Evolutionary conservation across 1,284 basidiomycete species (phyloP).

Genomic region (Leccinum subspadiceum): DNA sequence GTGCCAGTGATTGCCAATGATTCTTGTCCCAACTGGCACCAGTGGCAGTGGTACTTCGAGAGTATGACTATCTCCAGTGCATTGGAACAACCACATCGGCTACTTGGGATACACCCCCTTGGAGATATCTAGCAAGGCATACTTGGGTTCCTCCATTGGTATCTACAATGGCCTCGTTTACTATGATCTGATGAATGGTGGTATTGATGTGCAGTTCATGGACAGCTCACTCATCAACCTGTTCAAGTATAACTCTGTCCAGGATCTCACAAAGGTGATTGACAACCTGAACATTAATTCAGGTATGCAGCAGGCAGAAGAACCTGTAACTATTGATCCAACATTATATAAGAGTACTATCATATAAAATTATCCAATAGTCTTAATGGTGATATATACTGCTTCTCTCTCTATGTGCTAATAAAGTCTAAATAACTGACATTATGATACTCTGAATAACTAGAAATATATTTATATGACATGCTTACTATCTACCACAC

Average conservation of each 20-base stretch:
- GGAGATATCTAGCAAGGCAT: slow-evolving; percentile 74
- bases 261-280: slow-evolving; percentile 44
- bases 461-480: too few relatives aligned
- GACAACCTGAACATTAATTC: slow-evolving; percentile 41
- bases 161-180: slow-evolving; percentile 82
- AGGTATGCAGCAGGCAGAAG: background rate
- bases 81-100: slow-evolving; percentile 84
- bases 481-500: too few relatives aligned
- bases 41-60: slow-evolving; percentile 84
- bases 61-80: slow-evolving; percentile 78
- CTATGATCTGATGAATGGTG: slow-evolving; percentile 71
- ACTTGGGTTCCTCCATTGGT: slow-evolving; percentile 65
- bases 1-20: slow-evolving; percentile 69
- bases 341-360: too few relatives aligned
- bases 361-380: too few relatives aligned
- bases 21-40: slow-evolving; percentile 61
- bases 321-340: too few relatives aligned
- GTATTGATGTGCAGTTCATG: slow-evolving; percentile 27
- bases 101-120: slow-evolving; percentile 87
- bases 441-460: too few relatives aligned
- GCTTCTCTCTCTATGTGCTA: too few relatives aligned
- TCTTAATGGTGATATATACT: too few relatives aligned
- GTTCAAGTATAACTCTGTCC: slow-evolving; percentile 38
- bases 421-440: too few relatives aligned
- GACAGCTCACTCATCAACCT: background rate